These are phyloP conservation scores for Paramecium sonneborni DNA, from an alignment of 73 alveolate genomes.

Conservation along the genomic window DNA sequence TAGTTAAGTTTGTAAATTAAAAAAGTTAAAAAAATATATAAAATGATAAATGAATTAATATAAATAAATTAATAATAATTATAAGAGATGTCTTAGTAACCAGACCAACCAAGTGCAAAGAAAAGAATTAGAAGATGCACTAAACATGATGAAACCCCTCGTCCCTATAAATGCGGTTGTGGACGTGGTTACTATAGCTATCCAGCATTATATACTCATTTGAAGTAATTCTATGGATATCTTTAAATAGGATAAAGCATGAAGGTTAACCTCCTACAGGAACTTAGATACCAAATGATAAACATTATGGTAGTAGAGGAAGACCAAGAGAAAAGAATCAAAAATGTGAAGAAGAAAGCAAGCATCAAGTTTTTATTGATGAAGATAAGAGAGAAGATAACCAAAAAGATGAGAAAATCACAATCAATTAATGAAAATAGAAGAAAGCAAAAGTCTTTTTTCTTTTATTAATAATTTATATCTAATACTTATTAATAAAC, in stretches of 20 bases:
- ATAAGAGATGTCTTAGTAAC: not conserved
- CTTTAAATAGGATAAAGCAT: conserved; percentile 13
- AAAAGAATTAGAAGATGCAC: conserved; percentile 52
- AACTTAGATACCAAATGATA: conserved; percentile 35
- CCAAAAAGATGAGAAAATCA: not conserved
- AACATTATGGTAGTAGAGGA: conserved; percentile 47
- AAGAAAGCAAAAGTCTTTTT: not conserved
- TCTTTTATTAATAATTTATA: conserved; percentile 15
- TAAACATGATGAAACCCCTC: conserved; percentile 21
- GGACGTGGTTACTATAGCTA: conserved; percentile 96
- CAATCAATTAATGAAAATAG: not conserved
- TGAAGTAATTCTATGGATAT: conserved; percentile 68
- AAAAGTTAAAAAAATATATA: not conserved
- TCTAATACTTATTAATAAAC: not conserved
- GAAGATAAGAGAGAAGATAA: conserved; percentile 28
- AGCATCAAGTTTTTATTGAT: conserved; percentile 46
- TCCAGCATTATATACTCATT: conserved; percentile 99
- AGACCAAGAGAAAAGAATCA: conserved; percentile 42
- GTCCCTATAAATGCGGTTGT: conserved; percentile 94
- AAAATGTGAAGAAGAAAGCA: not conserved
- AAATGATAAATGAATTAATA: not conserved
- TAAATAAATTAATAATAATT: not conserved
- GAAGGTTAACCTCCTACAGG: conserved; percentile 57
- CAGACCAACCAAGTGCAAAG: conserved; percentile 9
- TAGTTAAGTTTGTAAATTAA: not conserved